Percentiles rank a stretch among this genome's conserved stretches.
phyloP scores from a whole-genome alignment of 2,329 filamentous ascomycete genomes.

The Hirsutella thompsonii region DNA sequence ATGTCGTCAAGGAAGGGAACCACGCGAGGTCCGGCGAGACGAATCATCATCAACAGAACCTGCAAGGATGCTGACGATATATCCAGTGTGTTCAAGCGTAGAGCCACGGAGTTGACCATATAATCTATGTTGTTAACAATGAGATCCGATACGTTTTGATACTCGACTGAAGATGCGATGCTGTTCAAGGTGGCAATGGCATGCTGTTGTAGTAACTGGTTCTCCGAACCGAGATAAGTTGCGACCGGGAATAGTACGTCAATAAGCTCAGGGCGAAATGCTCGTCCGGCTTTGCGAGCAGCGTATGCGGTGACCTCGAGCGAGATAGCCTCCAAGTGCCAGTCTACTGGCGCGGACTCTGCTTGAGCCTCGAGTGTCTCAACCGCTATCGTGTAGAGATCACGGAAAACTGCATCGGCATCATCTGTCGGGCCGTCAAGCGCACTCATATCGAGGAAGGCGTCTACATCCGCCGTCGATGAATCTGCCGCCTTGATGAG shows the following conservation, averaged over 20 bases:
- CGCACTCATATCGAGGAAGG: constrained; percentile 47
- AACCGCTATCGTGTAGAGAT: constrained; percentile 59
- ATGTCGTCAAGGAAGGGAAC: constrained; percentile 88
- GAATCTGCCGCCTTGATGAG: constrained; percentile 47
- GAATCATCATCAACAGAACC: constrained; percentile 89
- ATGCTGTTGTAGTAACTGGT: constrained; percentile 58
- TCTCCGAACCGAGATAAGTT: constrained; percentile 67
- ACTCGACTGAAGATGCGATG: constrained; percentile 64
- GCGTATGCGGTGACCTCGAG: constrained; percentile 71
- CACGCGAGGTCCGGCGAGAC: constrained; percentile 66
- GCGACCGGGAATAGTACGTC: constrained; percentile 87
- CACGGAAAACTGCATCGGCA: constrained; percentile 38
- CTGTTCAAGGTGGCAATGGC: constrained; percentile 74
- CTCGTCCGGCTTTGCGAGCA: constrained; percentile 49
- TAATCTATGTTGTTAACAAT: constrained; percentile 92
- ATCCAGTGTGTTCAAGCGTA: constrained; percentile 84
- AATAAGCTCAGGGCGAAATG: constrained; percentile 75
- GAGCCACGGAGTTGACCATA: constrained; percentile 80
- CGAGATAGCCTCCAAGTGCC: constrained; percentile 65
- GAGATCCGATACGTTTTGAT: constrained; percentile 59
- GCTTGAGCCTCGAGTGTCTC: constrained; percentile 42
- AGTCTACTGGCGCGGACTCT: constrained; percentile 41
- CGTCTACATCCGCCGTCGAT: constrained; percentile 43
- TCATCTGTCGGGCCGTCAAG: constrained; percentile 22
- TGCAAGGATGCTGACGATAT: constrained; percentile 84